Percentiles rank a stretch among this genome's conserved stretches.
phyloP scores from a whole-genome alignment of 2,329 filamentous ascomycete genomes.

The Sphaerulina vaccinii region DNA sequence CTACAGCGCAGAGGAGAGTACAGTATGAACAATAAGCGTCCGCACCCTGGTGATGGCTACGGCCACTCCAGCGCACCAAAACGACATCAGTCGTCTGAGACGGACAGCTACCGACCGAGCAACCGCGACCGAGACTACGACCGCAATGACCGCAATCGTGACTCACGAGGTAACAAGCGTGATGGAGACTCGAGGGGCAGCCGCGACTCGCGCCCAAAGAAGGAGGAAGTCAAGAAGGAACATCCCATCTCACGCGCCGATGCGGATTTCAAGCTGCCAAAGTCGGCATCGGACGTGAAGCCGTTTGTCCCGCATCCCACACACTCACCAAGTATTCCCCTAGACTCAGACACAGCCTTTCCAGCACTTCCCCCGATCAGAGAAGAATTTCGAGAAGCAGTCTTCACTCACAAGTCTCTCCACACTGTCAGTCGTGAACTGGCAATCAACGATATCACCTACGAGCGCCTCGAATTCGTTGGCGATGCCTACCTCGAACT shows the following conservation, averaged over 20 bases:
- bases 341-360: slow-evolving; percentile 17
- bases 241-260: slow-evolving; percentile 16
- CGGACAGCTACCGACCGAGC: slow-evolving; percentile 1
- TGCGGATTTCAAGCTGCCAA: slow-evolving; percentile 25
- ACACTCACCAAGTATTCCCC: slow-evolving; percentile 22
- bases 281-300: slow-evolving; percentile 5
- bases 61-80: slow-evolving; percentile 16
- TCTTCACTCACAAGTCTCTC: slow-evolving; percentile 38
- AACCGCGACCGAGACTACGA: slow-evolving; percentile 3
- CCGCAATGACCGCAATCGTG: slow-evolving; percentile 7
- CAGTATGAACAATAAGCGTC: slow-evolving; percentile 26
- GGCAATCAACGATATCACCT: slow-evolving; percentile 45
- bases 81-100: slow-evolving; percentile 4
- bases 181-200: neutral
- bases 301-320: slow-evolving; percentile 11
- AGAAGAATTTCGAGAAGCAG: slow-evolving; percentile 28
- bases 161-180: neutral
- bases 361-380: slow-evolving; percentile 34
- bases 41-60: slow-evolving; percentile 11
- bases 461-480: slow-evolving; percentile 84
- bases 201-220: neutral
- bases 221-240: neutral
- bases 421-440: slow-evolving; percentile 24
- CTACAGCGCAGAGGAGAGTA: slow-evolving; percentile 37
- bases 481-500: slow-evolving; percentile 84